phyloP scores from a whole-genome alignment of 179 eudicot genomes.

The Silene coronaria region DNA sequence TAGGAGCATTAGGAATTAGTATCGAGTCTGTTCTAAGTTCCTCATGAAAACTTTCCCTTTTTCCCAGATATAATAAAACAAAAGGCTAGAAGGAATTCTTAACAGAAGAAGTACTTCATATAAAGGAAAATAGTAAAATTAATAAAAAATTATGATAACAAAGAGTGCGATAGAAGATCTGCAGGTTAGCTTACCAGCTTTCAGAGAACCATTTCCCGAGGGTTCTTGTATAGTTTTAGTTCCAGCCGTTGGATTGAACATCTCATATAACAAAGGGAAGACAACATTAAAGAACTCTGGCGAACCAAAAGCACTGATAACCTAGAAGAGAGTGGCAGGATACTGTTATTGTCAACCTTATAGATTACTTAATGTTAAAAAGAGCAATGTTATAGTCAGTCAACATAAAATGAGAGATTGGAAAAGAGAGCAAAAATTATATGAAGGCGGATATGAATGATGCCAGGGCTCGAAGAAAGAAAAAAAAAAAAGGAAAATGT shows the following conservation, averaged over 20 bases:
- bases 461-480: neutral
- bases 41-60: neutral
- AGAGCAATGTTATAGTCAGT: neutral
- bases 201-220: conserved; percentile 38
- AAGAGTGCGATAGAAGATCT: neutral
- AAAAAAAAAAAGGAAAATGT: neutral
- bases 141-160: neutral
- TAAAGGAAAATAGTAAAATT: neutral
- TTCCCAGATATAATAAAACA: neutral
- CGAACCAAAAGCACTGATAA: conserved; percentile 63
- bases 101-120: neutral
- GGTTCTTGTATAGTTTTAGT: conserved; percentile 34
- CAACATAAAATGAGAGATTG: neutral
- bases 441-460: neutral
- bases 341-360: conserved; percentile 8
- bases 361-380: neutral
- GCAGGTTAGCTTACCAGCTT: conserved; percentile 40
- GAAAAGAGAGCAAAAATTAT: conserved; percentile 1
- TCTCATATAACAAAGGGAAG: conserved; percentile 61
- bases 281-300: conserved; percentile 60
- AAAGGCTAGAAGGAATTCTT: neutral
- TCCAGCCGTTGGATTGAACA: conserved; percentile 40
- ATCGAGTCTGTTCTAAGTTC: conserved; percentile 1
- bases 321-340: conserved; percentile 35
- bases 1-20: neutral